Evolutionary conservation across 805 yeast genomes (phyloP), one percentile per base, ranked within the genome.

Genomic region (Starmerella apis): DNA sequence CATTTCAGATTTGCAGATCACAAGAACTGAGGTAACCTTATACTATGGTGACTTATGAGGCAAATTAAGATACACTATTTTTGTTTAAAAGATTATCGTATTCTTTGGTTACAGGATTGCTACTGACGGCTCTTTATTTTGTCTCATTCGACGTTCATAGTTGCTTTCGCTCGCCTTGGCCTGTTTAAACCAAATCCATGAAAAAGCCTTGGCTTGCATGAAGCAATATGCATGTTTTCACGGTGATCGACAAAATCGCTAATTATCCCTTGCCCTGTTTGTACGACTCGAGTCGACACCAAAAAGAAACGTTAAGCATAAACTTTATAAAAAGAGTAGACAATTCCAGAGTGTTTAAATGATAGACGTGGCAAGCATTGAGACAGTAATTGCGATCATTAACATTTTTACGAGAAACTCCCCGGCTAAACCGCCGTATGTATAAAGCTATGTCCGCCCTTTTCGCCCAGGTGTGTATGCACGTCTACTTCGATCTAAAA

Each of bases 161-260:
- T 27, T 27, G 8, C 10, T 27, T 11, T 27, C 18, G 19, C 37
- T 33, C 37, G 37, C 37, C 37, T 33, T 18, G 22, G 22, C 37
- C 37, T 22, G 37, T 22, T 22, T 22, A 33, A 16, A 33, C 16
- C 19, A 18, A 27, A 8, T 18, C 37, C 22, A 14, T 14, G 35
- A 16, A 33, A 16, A 33, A 33, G 22, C 37, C 9, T 33, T 16
- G 37, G 19, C 22, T 6, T 33, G 37, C 37, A 33, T 31, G 38
- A 33, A n/a, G 39, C 39, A 36, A 20, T 19, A 36, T 36, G 39
- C 39, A 36, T 36, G 16, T 3, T 36, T 24, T 36, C 39, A 36
- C 14, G 5, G 10, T 8, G 39, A 16, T 35, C 38, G 38, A 19
- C 38, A 7, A 16, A 16, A 33, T 33, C 37, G 37, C 37, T n/a